A percentile compares a stretch with the other conserved stretches of the same genome.
Evolutionary conservation across 192 early-diverging fungal species (phyloP).

Genomic region (Cladochytrium replicatum): DNA sequence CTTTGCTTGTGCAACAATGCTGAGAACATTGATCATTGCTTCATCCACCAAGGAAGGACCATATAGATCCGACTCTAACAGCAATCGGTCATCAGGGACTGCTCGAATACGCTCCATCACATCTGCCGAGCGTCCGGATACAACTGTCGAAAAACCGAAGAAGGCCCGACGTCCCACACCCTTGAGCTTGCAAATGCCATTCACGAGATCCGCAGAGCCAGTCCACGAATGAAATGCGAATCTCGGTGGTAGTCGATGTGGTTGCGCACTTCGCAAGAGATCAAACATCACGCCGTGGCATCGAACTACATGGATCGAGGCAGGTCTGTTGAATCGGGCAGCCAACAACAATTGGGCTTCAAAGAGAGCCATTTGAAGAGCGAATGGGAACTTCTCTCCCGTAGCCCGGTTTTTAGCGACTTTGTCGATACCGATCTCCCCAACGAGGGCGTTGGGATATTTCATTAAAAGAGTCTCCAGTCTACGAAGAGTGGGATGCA

Average conservation of each 20-base stretch:
- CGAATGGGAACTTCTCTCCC: slow-evolving; percentile 26
- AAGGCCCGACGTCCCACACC: slow-evolving; percentile 41
- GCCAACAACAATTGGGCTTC: slow-evolving; percentile 63
- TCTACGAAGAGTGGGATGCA: slow-evolving; percentile 12
- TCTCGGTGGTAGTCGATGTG: slow-evolving; percentile 34
- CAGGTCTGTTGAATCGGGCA: slow-evolving; percentile 43
- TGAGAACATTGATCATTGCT: slow-evolving; percentile 39
- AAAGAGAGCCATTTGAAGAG: slow-evolving; percentile 44
- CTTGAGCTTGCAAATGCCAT: slow-evolving; percentile 30
- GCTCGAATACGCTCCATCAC: slow-evolving; percentile 50
- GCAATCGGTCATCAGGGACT: slow-evolving; percentile 64
- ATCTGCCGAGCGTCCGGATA: slow-evolving; percentile 60
- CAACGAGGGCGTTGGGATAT: slow-evolving; percentile 37
- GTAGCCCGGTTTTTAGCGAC: slow-evolving; percentile 34
- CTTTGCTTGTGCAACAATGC: slow-evolving; percentile 46
- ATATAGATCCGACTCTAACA: slow-evolving; percentile 79
- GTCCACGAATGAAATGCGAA: slow-evolving; percentile 83
- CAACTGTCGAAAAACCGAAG: slow-evolving; percentile 66
- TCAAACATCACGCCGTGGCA: slow-evolving; percentile 52
- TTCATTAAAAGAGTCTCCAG: slow-evolving; percentile 23
- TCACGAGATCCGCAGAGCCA: slow-evolving; percentile 63
- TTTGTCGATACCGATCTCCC: slow-evolving; percentile 58
- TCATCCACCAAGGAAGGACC: slow-evolving; percentile 40
- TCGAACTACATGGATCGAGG: slow-evolving; percentile 73
- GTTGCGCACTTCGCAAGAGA: slow-evolving; percentile 25